These are phyloP conservation scores for Blastocystis sp. DNA, from an alignment of 352 stramenopile species.

Conservation along the genomic window DNA sequence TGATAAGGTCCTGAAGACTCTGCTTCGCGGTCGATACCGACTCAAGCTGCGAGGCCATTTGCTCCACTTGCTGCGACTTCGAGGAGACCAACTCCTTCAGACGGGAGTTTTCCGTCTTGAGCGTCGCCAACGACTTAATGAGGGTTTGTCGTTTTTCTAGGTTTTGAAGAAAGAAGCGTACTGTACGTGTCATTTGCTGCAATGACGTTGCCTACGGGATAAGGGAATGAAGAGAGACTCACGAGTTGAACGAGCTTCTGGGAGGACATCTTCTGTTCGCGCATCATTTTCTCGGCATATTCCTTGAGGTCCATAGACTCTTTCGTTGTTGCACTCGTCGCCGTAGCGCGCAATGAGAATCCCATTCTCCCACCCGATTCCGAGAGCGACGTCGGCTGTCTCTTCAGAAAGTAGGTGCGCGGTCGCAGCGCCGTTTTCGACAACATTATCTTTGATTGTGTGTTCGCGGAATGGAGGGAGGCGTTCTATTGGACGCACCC, in stretches of 20 bases:
- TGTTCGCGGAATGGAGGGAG: background rate
- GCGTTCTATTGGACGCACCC: background rate
- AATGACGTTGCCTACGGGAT: constrained; percentile 37
- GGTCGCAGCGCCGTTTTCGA: constrained; percentile 1
- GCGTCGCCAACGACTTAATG: constrained; percentile 54
- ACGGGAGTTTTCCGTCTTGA: constrained; percentile 68
- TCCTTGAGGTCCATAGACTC: constrained; percentile 60
- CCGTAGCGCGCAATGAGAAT: background rate
- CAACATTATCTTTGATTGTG: constrained; percentile 40
- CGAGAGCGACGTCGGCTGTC: background rate
- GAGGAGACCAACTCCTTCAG: constrained; percentile 33
- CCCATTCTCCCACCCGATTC: background rate
- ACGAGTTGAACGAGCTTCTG: constrained; percentile 69
- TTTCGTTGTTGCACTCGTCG: constrained; percentile 5
- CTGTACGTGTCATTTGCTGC: constrained; percentile 69
- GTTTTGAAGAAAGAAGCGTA: constrained; percentile 60
- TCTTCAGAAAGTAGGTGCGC: constrained; percentile 59
- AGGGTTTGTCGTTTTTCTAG: constrained; percentile 68
- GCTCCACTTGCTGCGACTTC: constrained; percentile 36
- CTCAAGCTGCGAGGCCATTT: constrained; percentile 47
- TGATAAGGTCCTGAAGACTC: constrained; percentile 43
- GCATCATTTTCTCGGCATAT: constrained; percentile 69
- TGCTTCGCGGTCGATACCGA: constrained; percentile 8
- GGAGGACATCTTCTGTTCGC: constrained; percentile 54
- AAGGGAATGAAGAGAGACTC: background rate